phyloP scores from a whole-genome alignment of 2,329 filamentous ascomycete species.

The Paramyrothecium roridum region DNA sequence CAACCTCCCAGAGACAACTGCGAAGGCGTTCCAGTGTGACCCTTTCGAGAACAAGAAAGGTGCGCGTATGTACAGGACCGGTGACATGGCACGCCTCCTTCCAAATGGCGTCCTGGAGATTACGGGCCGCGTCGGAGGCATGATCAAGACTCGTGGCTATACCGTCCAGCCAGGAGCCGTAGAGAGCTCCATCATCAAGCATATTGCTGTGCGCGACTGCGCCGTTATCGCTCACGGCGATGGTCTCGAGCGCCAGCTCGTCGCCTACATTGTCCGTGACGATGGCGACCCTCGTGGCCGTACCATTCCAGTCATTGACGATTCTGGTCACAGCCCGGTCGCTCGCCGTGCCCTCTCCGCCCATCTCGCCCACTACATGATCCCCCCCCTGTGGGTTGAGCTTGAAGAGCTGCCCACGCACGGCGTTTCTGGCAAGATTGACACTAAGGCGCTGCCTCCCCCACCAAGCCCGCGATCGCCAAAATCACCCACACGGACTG shows the following conservation, averaged over 20 bases:
- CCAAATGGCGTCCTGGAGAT: conserved; percentile 70
- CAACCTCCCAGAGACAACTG: conserved; percentile 75
- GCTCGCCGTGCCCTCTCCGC: conserved; percentile 62
- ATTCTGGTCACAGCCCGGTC: conserved; percentile 67
- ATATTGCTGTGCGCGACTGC: conserved; percentile 68
- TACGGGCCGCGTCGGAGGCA: conserved; percentile 70
- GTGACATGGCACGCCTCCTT: conserved; percentile 66
- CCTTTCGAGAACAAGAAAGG: conserved; percentile 57
- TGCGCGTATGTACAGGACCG: conserved; percentile 71
- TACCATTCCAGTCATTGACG: conserved; percentile 62
- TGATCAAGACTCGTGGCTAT: conserved; percentile 80
- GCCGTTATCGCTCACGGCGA: conserved; percentile 73
- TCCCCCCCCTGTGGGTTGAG: conserved; percentile 74
- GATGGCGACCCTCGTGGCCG: conserved; percentile 53
- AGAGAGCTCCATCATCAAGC: conserved; percentile 66
- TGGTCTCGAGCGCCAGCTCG: conserved; percentile 69
- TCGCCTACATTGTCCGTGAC: conserved; percentile 74
- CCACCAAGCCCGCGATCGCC: conserved; percentile 53
- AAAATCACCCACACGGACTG: conserved; percentile 34
- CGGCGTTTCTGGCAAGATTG: conserved; percentile 75
- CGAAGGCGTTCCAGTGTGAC: conserved; percentile 66
- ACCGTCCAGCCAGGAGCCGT: conserved; percentile 76
- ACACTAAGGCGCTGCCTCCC: conserved; percentile 67
- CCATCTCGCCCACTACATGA: conserved; percentile 79
- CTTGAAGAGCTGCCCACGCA: conserved; percentile 70